These are phyloP conservation scores for Edaphochlamys debaryana DNA, from an alignment of 139 green algal genomes.

Conservation along the genomic window DNA sequence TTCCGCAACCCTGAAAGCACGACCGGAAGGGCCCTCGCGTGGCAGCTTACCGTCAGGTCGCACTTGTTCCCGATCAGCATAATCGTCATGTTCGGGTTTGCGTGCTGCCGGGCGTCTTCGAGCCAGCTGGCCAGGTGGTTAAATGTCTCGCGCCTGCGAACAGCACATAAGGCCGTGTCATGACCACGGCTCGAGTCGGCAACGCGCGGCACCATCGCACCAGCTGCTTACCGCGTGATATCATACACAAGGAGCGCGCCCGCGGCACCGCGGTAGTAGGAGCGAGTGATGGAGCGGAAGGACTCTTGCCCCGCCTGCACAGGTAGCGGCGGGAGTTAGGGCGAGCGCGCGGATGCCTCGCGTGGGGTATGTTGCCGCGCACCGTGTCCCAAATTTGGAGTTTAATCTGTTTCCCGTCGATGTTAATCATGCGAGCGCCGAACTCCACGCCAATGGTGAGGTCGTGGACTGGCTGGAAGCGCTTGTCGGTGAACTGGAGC, in stretches of 20 bases:
- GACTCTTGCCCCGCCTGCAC: conserved; percentile 95
- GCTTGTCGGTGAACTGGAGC: conserved; percentile 99
- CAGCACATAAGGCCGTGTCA: neutral
- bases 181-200: neutral
- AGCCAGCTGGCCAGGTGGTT: conserved; percentile 98
- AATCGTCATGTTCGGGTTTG: conserved; percentile 99
- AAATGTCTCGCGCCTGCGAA: conserved; percentile 94
- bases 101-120: conserved; percentile 98
- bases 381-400: conserved; percentile 98
- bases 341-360: neutral
- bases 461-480: conserved; percentile 97
- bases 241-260: conserved; percentile 99
- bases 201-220: neutral
- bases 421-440: conserved; percentile 98
- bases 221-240: conserved; percentile 79
- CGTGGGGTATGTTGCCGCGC: neutral
- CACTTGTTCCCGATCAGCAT: conserved; percentile 99
- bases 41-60: conserved; percentile 87
- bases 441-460: conserved; percentile 95
- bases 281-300: conserved; percentile 98
- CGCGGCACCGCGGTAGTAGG: conserved; percentile 99
- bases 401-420: conserved; percentile 99
- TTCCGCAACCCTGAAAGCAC: no score
- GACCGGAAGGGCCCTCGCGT: neutral
- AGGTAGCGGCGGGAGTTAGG: neutral